Conservation (phyloP, 441 rosid genomes). For the Brassica hybrid region DNA sequence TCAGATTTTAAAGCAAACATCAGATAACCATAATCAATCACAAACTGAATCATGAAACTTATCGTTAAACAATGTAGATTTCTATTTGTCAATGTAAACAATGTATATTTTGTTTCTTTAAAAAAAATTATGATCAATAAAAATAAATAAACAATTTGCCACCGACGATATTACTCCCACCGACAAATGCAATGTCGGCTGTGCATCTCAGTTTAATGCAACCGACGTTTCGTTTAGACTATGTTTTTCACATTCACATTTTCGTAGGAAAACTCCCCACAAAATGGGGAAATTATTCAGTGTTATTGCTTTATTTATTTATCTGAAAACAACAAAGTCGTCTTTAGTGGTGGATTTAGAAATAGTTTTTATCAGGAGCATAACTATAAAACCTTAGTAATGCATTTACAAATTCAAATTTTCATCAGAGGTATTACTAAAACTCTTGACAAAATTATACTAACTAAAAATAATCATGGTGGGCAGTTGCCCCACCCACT, state of each 20-base stretch:
- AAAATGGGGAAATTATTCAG: neutral
- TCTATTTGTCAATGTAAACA: neutral
- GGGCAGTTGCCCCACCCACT: too few relatives aligned
- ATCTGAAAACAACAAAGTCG: neutral
- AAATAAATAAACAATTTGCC: slow-evolving; percentile 25
- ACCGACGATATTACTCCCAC: slow-evolving; percentile 43
- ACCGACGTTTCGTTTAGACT: slow-evolving; percentile 20
- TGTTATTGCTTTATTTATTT: neutral
- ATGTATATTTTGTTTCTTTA: neutral
- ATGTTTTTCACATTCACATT: slow-evolving; percentile 1
- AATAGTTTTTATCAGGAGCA: too few relatives aligned
- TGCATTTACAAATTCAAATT: too few relatives aligned
- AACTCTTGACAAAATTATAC: too few relatives aligned
- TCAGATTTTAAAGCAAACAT: neutral
- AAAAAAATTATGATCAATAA: neutral
- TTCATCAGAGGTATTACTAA: too few relatives aligned
- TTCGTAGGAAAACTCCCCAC: neutral
- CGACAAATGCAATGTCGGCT: slow-evolving; percentile 43
- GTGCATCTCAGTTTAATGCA: slow-evolving; percentile 9
- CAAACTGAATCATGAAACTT: neutral
- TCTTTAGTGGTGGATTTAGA: neutral
- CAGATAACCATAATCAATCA: neutral
- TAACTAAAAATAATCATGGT: too few relatives aligned
- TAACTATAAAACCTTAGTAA: too few relatives aligned
- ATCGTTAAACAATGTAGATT: neutral